Conservation (phyloP, 2,329 filamentous ascomycete species). For the Fusarium lyarnte region DNA sequence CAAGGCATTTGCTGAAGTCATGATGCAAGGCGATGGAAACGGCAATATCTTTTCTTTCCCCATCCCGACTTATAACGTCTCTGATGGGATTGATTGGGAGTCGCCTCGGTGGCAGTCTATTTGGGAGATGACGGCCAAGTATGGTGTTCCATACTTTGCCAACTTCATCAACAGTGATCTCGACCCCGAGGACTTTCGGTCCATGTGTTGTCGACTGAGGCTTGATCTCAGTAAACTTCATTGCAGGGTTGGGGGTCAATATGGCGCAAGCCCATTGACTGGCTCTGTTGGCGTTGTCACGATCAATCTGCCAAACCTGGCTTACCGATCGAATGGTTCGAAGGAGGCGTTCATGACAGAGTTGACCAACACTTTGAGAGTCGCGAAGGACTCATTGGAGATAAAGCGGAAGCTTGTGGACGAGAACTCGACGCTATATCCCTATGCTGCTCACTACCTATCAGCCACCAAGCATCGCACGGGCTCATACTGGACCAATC, state of each 20-base stretch:
- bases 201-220: slow-evolving; percentile 39
- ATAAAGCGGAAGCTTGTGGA: slow-evolving; percentile 36
- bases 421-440: slow-evolving; percentile 26
- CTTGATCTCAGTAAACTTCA: slow-evolving; percentile 39
- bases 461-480: slow-evolving; percentile 35
- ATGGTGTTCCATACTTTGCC: slow-evolving; percentile 40
- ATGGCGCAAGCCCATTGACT: slow-evolving; percentile 35
- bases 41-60: slow-evolving; percentile 41
- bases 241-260: slow-evolving; percentile 37
- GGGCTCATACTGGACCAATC: slow-evolving; percentile 38
- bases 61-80: slow-evolving; percentile 38
- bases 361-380: slow-evolving; percentile 8
- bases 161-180: slow-evolving; percentile 41
- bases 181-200: slow-evolving; percentile 39
- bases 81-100: slow-evolving; percentile 38
- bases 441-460: slow-evolving; percentile 35
- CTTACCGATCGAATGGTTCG: slow-evolving; percentile 19
- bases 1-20: slow-evolving; percentile 39
- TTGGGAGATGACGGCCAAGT: slow-evolving; percentile 42
- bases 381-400: slow-evolving; percentile 37
- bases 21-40: slow-evolving; percentile 40
- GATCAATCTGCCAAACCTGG: slow-evolving; percentile 35
- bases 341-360: slow-evolving; percentile 25
- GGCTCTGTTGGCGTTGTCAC: slow-evolving; percentile 38
- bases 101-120: slow-evolving; percentile 37